These are phyloP conservation scores for Fusarium temperatum DNA, from an alignment of 2,329 filamentous ascomycete genomes.

Conservation along the genomic window DNA sequence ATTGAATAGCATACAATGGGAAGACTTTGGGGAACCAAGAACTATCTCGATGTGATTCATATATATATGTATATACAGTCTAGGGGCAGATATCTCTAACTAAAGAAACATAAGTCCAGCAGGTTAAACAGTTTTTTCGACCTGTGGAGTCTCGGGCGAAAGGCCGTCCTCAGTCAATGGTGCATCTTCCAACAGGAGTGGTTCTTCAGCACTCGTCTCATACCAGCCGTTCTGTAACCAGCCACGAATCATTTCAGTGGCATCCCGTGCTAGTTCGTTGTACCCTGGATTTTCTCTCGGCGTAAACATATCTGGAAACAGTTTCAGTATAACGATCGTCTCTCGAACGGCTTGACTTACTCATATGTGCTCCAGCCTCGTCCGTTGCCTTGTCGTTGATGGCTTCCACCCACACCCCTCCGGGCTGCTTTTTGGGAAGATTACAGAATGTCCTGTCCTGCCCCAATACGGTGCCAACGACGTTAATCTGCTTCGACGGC, in stretches of 20 bases:
- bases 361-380: constrained; percentile 83
- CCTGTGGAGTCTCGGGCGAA: neutral
- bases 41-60: neutral
- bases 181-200: constrained; percentile 37
- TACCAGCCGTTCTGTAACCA: constrained; percentile 77
- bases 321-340: constrained; percentile 2
- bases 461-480: constrained; percentile 69
- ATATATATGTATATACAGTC: neutral
- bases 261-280: constrained; percentile 70
- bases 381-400: constrained; percentile 83
- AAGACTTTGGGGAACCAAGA: neutral
- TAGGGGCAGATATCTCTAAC: constrained; percentile 1
- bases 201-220: constrained; percentile 57
- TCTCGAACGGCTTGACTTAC: constrained; percentile 52
- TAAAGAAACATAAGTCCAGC: neutral
- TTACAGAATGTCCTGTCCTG: constrained; percentile 89
- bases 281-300: constrained; percentile 77
- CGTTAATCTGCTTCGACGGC: constrained; percentile 58
- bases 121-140: neutral
- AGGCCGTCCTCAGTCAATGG: neutral
- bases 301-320: constrained; percentile 73
- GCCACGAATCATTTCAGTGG: constrained; percentile 69
- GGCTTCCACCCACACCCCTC: constrained; percentile 72
- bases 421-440: constrained; percentile 67
- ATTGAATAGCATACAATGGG: neutral